Evolutionary conservation across 106 monocot genomes (phyloP), one percentile per base, ranked within the genome.

Genomic region (Dactylorhiza incarnata): DNA sequence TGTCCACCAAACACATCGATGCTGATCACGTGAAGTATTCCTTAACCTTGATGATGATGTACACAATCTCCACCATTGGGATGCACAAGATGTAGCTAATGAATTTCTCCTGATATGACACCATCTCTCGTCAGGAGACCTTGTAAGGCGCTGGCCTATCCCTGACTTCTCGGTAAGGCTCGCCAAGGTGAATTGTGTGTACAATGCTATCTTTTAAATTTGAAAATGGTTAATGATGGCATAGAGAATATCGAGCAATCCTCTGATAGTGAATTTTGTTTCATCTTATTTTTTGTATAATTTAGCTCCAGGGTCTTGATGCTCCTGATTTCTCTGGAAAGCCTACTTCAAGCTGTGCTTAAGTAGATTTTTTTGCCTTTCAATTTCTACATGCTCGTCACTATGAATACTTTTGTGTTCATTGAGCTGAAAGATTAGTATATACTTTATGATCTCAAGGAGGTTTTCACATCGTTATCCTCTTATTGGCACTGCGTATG

Each of bases 301-400:
- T 68, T 58, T 73, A 73, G 77, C 73, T 56, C 80, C 72, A 58
- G 52, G 73, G 73, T 72, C 76, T 68, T 80, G 29, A 73, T 67
- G 72, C 80, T 77, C 45, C 58, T 77, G 29, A 65, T 65, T 49
- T 67, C 52, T 54, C 72, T 49, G 56, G 70, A 52, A 83, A 76
- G 61, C 51, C 65, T 80, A 68, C 53, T 83, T 71, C 80, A 76
- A 72, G 61, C 71, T 83, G 73, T 69, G 74, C 26, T 37, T 79
- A 75, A 61, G 74, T 78, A 78, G 70, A 56, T 25, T 78, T 73
- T 37, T 51, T 69, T 78, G 49, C 72, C 3, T 78, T 24, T 24
- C 44, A 23, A 15, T 58, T 59, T 23, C 6, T 71, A 26, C 54
- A 19, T 45, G 45, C 43, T 68, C 44, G 9, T 45, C 77, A 49